Conservation (phyloP, 2,329 filamentous ascomycete species). For the Epichloe uncinata region DNA sequence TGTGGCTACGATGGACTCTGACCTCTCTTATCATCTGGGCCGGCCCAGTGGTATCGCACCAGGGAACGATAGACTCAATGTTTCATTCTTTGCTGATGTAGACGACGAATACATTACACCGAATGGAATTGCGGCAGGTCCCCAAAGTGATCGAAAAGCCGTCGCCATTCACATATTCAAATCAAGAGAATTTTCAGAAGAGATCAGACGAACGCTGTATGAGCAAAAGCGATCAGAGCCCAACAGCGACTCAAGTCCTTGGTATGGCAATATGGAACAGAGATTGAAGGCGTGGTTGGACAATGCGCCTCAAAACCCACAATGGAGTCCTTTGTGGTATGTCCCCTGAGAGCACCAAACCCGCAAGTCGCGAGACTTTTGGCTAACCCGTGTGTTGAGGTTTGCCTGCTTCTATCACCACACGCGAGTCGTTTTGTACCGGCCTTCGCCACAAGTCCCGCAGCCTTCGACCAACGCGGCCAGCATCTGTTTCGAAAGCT, state of each 20-base stretch:
- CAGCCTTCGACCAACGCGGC: constrained; percentile 72
- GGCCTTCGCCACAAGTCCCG: constrained; percentile 84
- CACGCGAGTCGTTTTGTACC: constrained; percentile 76
- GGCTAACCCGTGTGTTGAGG: constrained; percentile 24
- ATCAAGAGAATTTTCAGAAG: constrained; percentile 76
- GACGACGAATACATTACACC: constrained; percentile 74
- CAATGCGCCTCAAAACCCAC: constrained; percentile 54
- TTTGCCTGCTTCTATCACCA: constrained; percentile 63
- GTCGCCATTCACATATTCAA: constrained; percentile 88
- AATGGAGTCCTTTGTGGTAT: constrained; percentile 70
- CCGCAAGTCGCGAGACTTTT: background rate
- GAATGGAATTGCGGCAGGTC: constrained; percentile 59
- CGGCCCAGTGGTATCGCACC: constrained; percentile 77
- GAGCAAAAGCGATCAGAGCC: constrained; percentile 70
- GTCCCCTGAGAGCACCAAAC: constrained; percentile 13
- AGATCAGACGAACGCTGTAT: constrained; percentile 77
- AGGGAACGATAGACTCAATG: constrained; percentile 68
- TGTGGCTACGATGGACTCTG: constrained; percentile 76
- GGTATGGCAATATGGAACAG: constrained; percentile 69
- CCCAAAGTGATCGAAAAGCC: constrained; percentile 68
- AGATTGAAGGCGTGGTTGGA: constrained; percentile 73
- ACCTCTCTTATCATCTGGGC: constrained; percentile 76
- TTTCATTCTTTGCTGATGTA: constrained; percentile 70
- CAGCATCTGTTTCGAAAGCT: constrained; percentile 68
- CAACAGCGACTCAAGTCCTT: constrained; percentile 67